Percentiles rank a stretch among this genome's conserved stretches.
These are phyloP conservation scores for Aspergillus incahuasiensis DNA, from an alignment of 495 filamentous ascomycete species.

Conservation along the genomic window DNA sequence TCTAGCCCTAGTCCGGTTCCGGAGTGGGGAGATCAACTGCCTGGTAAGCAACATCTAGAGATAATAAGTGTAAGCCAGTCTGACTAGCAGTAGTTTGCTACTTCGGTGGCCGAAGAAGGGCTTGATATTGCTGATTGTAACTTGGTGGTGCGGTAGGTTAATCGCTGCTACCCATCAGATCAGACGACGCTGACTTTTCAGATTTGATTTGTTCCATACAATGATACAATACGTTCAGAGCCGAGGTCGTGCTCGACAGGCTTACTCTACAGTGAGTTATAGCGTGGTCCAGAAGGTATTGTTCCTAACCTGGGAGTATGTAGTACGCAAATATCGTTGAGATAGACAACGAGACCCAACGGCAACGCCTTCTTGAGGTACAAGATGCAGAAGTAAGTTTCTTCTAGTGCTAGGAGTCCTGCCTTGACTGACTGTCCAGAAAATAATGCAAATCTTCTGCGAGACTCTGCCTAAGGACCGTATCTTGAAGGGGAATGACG, in stretches of 20 bases:
- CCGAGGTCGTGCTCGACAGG: constrained; percentile 77
- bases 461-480: constrained; percentile 70
- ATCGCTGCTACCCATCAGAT: background rate
- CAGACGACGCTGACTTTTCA: constrained; percentile 12
- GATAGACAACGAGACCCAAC: constrained; percentile 56
- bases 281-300: background rate
- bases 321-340: constrained; percentile 83
- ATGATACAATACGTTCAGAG: constrained; percentile 97
- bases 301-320: background rate
- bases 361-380: constrained; percentile 52
- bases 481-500: constrained; percentile 57
- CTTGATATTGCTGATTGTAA: constrained; percentile 97
- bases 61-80: background rate
- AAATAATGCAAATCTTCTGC: constrained; percentile 69
- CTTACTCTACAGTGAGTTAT: constrained; percentile 52
- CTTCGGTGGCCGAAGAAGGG: constrained; percentile 90
- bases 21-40: constrained; percentile 78
- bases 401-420: background rate
- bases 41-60: constrained; percentile 37
- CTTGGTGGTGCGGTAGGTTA: constrained; percentile 60
- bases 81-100: constrained; percentile 56
- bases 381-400: constrained; percentile 42
- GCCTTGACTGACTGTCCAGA: constrained; percentile 35
- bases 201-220: constrained; percentile 86
- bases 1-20: constrained; percentile 69